Conservation (phyloP, 768 basidiomycete genomes). For the Collybiopsis confluens region DNA sequence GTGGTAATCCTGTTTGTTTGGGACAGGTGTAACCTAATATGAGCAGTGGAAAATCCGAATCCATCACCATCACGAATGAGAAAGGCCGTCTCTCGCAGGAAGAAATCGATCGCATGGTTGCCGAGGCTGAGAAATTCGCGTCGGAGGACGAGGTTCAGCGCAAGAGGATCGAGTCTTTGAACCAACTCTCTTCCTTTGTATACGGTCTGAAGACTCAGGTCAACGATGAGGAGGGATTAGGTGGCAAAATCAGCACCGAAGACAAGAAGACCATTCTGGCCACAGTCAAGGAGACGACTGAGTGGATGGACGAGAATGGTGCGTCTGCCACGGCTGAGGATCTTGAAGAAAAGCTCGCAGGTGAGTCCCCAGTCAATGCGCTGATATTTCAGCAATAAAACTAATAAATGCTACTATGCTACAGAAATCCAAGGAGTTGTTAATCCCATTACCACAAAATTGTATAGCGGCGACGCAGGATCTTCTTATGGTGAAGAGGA, state of each 20-base stretch:
- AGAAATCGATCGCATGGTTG: constrained; percentile 95
- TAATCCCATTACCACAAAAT: constrained; percentile 81
- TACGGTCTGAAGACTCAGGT: constrained; percentile 88
- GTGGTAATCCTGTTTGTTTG: constrained; percentile 19
- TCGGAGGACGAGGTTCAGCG: constrained; percentile 74
- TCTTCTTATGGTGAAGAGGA: constrained; percentile 26
- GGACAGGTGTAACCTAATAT: background rate
- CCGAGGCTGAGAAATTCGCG: constrained; percentile 88
- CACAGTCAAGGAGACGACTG: constrained; percentile 81
- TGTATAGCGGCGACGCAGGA: constrained; percentile 52
- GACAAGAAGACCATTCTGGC: constrained; percentile 82
- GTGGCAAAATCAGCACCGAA: constrained; percentile 77
- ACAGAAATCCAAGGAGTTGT: constrained; percentile 73
- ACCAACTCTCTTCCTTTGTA: constrained; percentile 75
- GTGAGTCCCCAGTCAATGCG: constrained; percentile 21
- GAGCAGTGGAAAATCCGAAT: constrained; percentile 74
- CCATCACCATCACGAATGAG: constrained; percentile 93
- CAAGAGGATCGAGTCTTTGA: constrained; percentile 83
- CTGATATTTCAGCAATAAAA: background rate
- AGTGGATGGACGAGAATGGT: constrained; percentile 89
- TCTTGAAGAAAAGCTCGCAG: constrained; percentile 83
- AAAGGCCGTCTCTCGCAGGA: constrained; percentile 88
- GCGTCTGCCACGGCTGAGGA: constrained; percentile 77
- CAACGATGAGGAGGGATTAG: constrained; percentile 83
- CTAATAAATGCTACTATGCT: constrained; percentile 7